Evolutionary conservation across 345 rosid genomes (phyloP).

Genomic region (Salix purpurea): DNA sequence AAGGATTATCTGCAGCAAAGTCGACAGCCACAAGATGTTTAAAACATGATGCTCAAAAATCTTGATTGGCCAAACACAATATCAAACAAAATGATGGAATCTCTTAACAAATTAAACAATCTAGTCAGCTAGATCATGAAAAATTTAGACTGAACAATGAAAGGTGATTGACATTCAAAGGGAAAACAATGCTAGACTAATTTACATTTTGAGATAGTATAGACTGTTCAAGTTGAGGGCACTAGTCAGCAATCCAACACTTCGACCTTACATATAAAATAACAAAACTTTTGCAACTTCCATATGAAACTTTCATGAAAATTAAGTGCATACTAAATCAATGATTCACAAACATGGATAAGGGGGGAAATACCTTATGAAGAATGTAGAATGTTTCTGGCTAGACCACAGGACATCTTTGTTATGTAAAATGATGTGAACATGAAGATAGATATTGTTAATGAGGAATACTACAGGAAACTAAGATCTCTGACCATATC

Average conservation of each 20-base stretch:
- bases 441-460: background rate
- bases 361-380: background rate
- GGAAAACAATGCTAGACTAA: background rate
- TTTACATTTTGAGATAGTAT: background rate
- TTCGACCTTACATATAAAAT: background rate
- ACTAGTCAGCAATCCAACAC: background rate
- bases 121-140: background rate
- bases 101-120: background rate
- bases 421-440: background rate
- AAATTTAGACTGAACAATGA: background rate
- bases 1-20: slow-evolving; percentile 53
- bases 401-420: background rate
- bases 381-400: background rate
- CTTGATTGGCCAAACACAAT: background rate
- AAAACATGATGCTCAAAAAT: background rate
- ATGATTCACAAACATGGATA: background rate
- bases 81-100: background rate
- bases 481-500: background rate
- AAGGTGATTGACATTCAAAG: background rate
- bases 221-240: background rate
- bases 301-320: background rate
- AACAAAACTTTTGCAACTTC: background rate
- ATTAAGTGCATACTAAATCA: background rate
- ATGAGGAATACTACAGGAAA: background rate
- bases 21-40: background rate